Base-by-base conservation (phyloP, 805 yeast species). In the Candida orba region DNA sequence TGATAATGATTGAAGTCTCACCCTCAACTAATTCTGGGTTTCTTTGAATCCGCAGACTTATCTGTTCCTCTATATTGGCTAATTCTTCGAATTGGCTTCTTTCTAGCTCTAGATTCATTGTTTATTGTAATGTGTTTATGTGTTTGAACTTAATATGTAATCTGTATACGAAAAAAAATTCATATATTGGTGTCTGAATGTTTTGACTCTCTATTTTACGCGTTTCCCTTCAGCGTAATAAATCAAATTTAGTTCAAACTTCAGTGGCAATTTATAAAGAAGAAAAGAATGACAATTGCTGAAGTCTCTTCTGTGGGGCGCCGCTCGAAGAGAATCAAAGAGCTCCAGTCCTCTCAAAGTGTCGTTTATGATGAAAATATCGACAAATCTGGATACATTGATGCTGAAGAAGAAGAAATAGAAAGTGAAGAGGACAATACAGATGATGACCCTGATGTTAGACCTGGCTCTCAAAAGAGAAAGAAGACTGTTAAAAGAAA, bases 21-120 rank as follows among this genome's bases (percentile, higher is more conserved):
- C 58, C 58, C 49, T 51, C 45, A 36, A 52, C 44, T 2, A 85
- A 46, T 15, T 65, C 68, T 0, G 91, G 89, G 53, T 84, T 82
- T 44, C 79, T 56, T 40, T 69, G 66, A 4, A 88, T 63, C 42
- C 97, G 66, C 38, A 72, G 73, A 0, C 82, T 62, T 0, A 88
- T 69, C 0, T 87, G 87, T 25, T 63, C 54, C 53, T 90, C 95
- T 4, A 91, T 72, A 3, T 76, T 63, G 49, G 90, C 95, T 17
- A 85, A 60, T 56, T 84, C 93, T 53, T 81, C 88, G 8, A 77
- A 46, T 1, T 64, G 44, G 4, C 51, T 43, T 40, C 81, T 56
- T 33, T 60, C 58, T 4, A 50, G 49, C 39, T 77, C 81, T 30
- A 73, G 31, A 4, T 66, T 40, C 60, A 55, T 31, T 22, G n/a